Conservation (phyloP, 768 basidiomycete genomes). For the Kwoniella dejecticola region DNA sequence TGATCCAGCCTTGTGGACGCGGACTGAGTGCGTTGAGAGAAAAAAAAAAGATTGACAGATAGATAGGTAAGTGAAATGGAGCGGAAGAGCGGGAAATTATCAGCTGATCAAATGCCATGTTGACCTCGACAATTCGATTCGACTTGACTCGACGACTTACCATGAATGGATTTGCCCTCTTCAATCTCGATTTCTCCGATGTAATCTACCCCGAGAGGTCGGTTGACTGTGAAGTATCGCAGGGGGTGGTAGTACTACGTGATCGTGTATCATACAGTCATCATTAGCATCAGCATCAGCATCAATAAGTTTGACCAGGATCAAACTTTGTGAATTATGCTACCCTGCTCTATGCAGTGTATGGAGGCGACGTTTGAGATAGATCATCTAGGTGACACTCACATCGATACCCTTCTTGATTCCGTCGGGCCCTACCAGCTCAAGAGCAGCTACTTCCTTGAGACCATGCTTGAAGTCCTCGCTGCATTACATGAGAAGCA, state of each 20-base stretch:
- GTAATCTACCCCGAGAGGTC: constrained; percentile 49
- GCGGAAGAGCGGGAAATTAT: too few relatives aligned
- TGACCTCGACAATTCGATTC: too few relatives aligned
- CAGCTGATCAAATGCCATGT: too few relatives aligned
- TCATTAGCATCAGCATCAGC: too few relatives aligned
- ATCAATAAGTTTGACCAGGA: too few relatives aligned
- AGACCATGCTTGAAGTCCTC: constrained; percentile 52
- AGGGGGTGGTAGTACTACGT: constrained; percentile 52
- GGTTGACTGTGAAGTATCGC: constrained; percentile 46
- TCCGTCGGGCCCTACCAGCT: constrained; percentile 36
- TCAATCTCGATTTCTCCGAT: constrained; percentile 55
- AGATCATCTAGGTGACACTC: constrained; percentile 16
- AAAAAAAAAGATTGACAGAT: too few relatives aligned
- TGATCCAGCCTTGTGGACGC: constrained; percentile 41
- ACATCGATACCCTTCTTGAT: constrained; percentile 47
- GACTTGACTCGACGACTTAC: constrained; percentile 30
- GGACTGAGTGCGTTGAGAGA: constrained; percentile 24
- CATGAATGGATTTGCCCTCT: constrained; percentile 52
- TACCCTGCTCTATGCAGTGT: neutral
- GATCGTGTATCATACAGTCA: neutral
- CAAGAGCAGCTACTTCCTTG: constrained; percentile 45
- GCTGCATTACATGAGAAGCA: constrained; percentile 17
- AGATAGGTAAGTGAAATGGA: too few relatives aligned
- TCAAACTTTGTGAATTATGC: too few relatives aligned
- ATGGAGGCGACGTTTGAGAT: neutral